A percentile compares a stretch with the other conserved stretches of the same genome.
Conservation (phyloP, 495 filamentous ascomycete species). For the Penicillium samsonianum region DNA sequence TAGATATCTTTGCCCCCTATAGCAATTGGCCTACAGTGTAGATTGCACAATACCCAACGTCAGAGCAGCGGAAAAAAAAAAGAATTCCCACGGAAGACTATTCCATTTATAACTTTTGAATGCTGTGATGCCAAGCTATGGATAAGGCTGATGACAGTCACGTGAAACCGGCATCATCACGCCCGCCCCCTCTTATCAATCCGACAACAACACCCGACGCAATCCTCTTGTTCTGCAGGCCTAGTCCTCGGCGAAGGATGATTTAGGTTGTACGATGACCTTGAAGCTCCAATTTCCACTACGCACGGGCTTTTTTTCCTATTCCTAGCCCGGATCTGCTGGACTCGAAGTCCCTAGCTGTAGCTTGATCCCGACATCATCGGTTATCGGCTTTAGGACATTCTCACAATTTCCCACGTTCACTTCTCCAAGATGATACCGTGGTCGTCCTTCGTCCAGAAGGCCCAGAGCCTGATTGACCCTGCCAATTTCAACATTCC, state of each 20-base stretch:
- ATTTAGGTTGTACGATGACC: constrained; percentile 37
- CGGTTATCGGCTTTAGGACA: constrained; percentile 13
- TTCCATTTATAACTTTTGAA: constrained; percentile 10
- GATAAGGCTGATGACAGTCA: constrained; percentile 15
- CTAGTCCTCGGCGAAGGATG: constrained; percentile 27
- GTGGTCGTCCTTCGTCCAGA: constrained; percentile 86
- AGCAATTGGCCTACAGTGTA: background rate
- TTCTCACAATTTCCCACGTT: background rate
- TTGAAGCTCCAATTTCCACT: constrained; percentile 20
- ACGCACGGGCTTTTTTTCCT: constrained; percentile 31
- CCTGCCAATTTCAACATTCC: constrained; percentile 65
- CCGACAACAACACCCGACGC: constrained; percentile 24
- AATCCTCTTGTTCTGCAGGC: constrained; percentile 24
- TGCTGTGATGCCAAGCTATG: constrained; percentile 8
- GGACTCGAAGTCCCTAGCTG: constrained; percentile 26
- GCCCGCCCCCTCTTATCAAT: constrained; percentile 33
- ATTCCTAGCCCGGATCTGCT: constrained; percentile 20
- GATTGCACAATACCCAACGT: too few species aligned
- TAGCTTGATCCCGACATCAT: constrained; percentile 34
- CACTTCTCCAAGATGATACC: constrained; percentile 61
- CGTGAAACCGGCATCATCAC: constrained; percentile 16
- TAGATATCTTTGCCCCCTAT: background rate
- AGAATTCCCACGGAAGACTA: background rate
- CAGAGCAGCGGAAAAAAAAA: background rate
- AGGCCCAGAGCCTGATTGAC: constrained; percentile 92